These are phyloP conservation scores for Gnaphalium uliginosum DNA, from an alignment of 129 eudicot genomes.

Conservation along the genomic window DNA sequence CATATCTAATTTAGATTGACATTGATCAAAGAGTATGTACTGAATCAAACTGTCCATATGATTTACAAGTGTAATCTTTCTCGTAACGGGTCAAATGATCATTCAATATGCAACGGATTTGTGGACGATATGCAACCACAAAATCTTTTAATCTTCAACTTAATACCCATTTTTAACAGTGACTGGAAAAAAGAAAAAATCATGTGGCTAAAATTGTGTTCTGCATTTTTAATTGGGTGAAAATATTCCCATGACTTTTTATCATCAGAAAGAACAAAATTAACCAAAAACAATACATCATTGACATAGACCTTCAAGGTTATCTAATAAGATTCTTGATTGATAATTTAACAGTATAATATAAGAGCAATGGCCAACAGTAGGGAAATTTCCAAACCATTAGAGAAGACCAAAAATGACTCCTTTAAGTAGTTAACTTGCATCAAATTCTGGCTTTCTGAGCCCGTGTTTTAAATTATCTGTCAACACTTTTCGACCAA, in stretches of 20 bases:
- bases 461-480: conserved; percentile 18
- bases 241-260: conserved; percentile 13
- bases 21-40: conserved; percentile 9
- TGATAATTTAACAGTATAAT: conserved; percentile 20
- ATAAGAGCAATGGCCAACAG: conserved; percentile 23
- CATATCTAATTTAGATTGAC: background rate
- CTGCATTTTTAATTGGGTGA: conserved; percentile 13
- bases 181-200: conserved; percentile 17
- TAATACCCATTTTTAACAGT: conserved; percentile 1
- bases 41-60: conserved; percentile 16
- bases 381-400: conserved; percentile 21
- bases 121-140: conserved; percentile 11
- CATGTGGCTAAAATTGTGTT: conserved; percentile 21
- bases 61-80: conserved; percentile 19
- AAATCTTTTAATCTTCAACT: conserved; percentile 19
- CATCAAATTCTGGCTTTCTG: conserved; percentile 25
- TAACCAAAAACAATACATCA: background rate
- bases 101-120: conserved; percentile 5
- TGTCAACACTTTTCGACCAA: background rate
- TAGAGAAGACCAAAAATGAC: conserved; percentile 8
- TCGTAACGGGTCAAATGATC: conserved; percentile 12
- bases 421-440: conserved; percentile 28
- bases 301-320: conserved; percentile 22
- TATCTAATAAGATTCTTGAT: conserved; percentile 28
- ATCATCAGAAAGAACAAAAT: conserved; percentile 6